These are phyloP conservation scores for Aspergillus fijiensis DNA, from an alignment of 2,329 filamentous ascomycete species.

Conservation along the genomic window DNA sequence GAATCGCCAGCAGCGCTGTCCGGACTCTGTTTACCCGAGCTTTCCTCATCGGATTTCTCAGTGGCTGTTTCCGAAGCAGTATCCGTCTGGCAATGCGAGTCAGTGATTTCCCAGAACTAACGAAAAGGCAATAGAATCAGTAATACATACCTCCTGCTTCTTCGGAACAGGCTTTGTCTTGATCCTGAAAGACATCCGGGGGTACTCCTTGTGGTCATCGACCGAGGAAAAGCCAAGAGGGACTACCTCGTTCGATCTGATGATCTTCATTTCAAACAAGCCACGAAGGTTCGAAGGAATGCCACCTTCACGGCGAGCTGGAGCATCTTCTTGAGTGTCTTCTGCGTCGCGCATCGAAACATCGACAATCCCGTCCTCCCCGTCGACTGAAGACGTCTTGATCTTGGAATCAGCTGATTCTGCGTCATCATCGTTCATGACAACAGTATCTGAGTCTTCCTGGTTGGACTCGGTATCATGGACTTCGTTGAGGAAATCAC, in stretches of 20 bases:
- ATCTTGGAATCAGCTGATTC: conserved; percentile 70
- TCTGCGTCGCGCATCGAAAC: conserved; percentile 74
- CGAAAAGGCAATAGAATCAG: background rate
- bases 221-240: conserved; percentile 69
- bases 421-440: conserved; percentile 61
- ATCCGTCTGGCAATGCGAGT: background rate
- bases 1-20: conserved; percentile 24
- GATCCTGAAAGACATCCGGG: conserved; percentile 53
- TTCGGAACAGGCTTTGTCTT: conserved; percentile 23
- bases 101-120: background rate
- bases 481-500: conserved; percentile 59
- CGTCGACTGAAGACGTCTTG: conserved; percentile 74
- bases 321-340: conserved; percentile 29
- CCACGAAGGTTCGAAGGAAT: conserved; percentile 65
- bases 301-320: conserved; percentile 48
- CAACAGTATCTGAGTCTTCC: conserved; percentile 67
- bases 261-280: conserved; percentile 75
- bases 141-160: conserved; percentile 16
- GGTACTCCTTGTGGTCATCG: conserved; percentile 59
- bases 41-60: conserved; percentile 25
- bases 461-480: conserved; percentile 45
- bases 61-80: conserved; percentile 15
- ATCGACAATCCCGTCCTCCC: conserved; percentile 88
- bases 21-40: conserved; percentile 13
- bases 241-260: conserved; percentile 58